Evolutionary conservation across 768 basidiomycete genomes (phyloP).

Genomic region (Mycena pura): DNA sequence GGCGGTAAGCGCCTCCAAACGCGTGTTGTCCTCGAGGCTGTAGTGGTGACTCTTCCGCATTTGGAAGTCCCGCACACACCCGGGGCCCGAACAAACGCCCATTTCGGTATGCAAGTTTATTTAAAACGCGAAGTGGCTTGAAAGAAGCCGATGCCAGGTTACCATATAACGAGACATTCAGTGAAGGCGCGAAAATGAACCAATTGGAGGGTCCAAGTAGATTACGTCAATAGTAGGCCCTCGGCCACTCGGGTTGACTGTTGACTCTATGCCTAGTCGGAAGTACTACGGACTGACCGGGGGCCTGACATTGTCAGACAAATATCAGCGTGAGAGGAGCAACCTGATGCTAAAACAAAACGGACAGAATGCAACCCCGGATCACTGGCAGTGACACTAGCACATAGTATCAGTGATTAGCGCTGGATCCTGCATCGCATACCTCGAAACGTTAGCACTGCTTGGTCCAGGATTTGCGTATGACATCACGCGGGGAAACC

Average conservation of each 20-base stretch:
- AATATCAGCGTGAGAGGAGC: background rate
- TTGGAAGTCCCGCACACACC: conserved; percentile 4
- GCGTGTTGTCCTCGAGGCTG: conserved; percentile 18
- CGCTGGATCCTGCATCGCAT: conserved; percentile 15
- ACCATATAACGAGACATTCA: background rate
- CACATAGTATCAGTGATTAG: background rate
- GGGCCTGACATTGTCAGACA: conserved; percentile 3
- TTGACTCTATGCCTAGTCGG: no score
- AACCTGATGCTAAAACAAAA: background rate
- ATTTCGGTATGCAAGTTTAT: no score
- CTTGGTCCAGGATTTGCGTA: conserved; percentile 48
- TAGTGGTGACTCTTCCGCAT: background rate
- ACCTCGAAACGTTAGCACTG: conserved; percentile 55
- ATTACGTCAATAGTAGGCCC: no score
- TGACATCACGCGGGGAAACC: background rate
- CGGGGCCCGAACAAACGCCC: conserved; percentile 11
- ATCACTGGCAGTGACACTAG: conserved; percentile 52
- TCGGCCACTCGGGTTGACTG: no score
- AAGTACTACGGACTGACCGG: no score
- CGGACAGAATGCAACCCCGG: conserved; percentile 2
- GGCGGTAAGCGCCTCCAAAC: conserved; percentile 5
- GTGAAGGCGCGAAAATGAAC: conserved; percentile 42
- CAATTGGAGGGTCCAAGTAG: conserved; percentile 54
- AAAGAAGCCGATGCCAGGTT: no score
- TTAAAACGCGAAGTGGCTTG: no score